These are phyloP conservation scores for Echinochloa phyllopogon DNA, from an alignment of 176 grass and related monocot genomes.

Conservation along the genomic window DNA sequence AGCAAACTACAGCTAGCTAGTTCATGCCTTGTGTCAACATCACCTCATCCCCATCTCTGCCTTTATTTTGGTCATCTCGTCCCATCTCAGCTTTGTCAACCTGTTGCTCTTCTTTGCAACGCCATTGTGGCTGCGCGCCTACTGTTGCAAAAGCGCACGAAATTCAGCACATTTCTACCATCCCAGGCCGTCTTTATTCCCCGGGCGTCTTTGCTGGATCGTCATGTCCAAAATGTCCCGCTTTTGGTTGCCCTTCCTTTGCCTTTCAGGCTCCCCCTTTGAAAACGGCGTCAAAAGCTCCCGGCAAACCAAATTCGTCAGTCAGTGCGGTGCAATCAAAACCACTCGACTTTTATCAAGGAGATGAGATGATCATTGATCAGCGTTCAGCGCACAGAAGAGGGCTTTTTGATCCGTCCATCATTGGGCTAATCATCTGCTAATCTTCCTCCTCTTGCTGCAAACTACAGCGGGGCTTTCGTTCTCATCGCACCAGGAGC, in stretches of 20 bases:
- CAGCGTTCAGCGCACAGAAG: not conserved
- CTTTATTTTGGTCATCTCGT: constrained; percentile 45
- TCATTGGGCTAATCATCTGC: constrained; percentile 56
- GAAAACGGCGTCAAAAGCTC: constrained; percentile 44
- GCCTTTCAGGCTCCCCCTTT: constrained; percentile 36
- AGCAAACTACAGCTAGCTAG: constrained; percentile 39
- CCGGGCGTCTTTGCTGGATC: constrained; percentile 17
- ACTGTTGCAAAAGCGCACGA: constrained; percentile 27
- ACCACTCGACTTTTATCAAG: constrained; percentile 34
- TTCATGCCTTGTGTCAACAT: constrained; percentile 32
- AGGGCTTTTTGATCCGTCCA: not conserved
- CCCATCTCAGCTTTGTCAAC: constrained; percentile 37
- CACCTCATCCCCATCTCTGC: not conserved
- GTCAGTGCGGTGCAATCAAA: constrained; percentile 38
- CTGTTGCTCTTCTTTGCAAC: constrained; percentile 25
- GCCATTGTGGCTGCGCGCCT: constrained; percentile 21
- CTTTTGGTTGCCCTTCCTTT: constrained; percentile 42
- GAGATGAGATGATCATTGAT: not conserved
- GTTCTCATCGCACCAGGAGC: constrained; percentile 29
- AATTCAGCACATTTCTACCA: constrained; percentile 17
- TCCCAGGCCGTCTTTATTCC: constrained; percentile 46
- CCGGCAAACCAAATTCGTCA: constrained; percentile 1
- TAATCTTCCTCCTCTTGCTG: constrained; percentile 94
- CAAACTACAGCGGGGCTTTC: constrained; percentile 50
- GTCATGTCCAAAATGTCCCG: constrained; percentile 34